Evolutionary conservation across 192 early-diverging fungal genomes (phyloP), one percentile per base, ranked within the genome.

Genomic region (Chytriomyces confervae): DNA sequence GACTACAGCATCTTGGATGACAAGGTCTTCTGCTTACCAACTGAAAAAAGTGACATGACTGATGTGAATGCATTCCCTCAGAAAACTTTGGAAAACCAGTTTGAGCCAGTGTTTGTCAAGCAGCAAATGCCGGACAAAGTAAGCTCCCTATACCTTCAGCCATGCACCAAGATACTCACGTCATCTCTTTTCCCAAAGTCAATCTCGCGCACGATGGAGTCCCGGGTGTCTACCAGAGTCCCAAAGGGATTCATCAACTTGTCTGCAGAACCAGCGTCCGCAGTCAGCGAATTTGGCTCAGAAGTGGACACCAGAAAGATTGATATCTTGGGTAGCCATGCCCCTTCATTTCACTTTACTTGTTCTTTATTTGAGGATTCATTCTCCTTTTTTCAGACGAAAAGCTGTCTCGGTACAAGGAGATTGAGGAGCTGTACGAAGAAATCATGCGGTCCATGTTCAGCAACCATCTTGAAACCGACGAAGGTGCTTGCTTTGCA

Each of bases 361-460:
- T 36, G 0, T 46, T 29, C 7, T 63, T 18, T 16, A 62, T 11
- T 70, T 36, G 57, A 50, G 29, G 36, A 36, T 36, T 36, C 1
- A 36, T 16, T 45, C 18, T 62, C 61, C 27, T 7, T 49, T 49
- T 36, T 60, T 29, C 45, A 86, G 88, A 89, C 70, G 85, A 85
- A 61, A 86, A 89, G 48, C 77, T 89, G 0, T 75, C 78, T 23
- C 71, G 83, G 66, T 87, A 75, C 79, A 89, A 89, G 62, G 88
- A 89, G 62, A 85, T 86, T 23, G 86, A 88, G 76, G 86, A 88
- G 74, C 76, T 89, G 8, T 89, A 89, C 68, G 78, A 78, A n/a
- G 88, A 86, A 78, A 89, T 89, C 48, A 89, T 88, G 84, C 86
- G 80, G 63, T 79, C 85, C 3, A 61, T 86, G 13, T 63, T 72